phyloP scores from a whole-genome alignment of 176 grass and related monocot species.

The Olyra latifolia region DNA sequence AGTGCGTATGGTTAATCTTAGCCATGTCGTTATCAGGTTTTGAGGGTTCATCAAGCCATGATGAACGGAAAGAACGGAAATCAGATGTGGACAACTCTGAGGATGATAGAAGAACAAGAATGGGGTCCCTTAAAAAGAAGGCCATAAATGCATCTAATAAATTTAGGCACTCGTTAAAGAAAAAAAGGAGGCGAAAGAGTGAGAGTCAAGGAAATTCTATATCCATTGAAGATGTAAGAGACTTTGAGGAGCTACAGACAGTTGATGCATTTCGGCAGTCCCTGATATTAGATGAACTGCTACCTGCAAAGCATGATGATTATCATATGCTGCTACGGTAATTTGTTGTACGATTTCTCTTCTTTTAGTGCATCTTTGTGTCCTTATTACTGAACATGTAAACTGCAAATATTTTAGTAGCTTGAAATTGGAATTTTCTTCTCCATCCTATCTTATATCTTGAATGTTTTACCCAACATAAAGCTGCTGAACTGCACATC shows the following conservation, averaged over 20 bases:
- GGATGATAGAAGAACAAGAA: conserved; percentile 58
- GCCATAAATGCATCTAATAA: conserved; percentile 54
- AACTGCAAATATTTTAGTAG: neutral
- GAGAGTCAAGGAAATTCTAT: conserved; percentile 37
- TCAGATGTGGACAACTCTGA: conserved; percentile 59
- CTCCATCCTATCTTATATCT: neutral
- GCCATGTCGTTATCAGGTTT: conserved; percentile 32
- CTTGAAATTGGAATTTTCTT: neutral
- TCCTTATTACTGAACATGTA: neutral
- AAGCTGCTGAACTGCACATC: neutral
- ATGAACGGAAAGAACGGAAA: conserved; percentile 52
- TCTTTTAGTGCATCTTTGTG: neutral
- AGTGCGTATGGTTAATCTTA: neutral
- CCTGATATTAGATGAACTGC: conserved; percentile 52
- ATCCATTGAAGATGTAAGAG: conserved; percentile 61
- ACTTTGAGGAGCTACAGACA: conserved; percentile 52
- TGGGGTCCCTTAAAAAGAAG: conserved; percentile 57
- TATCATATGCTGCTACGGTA: conserved; percentile 62
- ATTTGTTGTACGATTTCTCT: neutral
- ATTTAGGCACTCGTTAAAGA: conserved; percentile 56
- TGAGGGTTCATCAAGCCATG: conserved; percentile 56
- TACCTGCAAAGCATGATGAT: conserved; percentile 60
- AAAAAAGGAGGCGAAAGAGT: conserved; percentile 50
- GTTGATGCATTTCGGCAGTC: conserved; percentile 63
- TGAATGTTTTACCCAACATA: neutral